Conservation (phyloP, 2,329 filamentous ascomycete species). For the Aspergillus oerlinghausenensis region DNA sequence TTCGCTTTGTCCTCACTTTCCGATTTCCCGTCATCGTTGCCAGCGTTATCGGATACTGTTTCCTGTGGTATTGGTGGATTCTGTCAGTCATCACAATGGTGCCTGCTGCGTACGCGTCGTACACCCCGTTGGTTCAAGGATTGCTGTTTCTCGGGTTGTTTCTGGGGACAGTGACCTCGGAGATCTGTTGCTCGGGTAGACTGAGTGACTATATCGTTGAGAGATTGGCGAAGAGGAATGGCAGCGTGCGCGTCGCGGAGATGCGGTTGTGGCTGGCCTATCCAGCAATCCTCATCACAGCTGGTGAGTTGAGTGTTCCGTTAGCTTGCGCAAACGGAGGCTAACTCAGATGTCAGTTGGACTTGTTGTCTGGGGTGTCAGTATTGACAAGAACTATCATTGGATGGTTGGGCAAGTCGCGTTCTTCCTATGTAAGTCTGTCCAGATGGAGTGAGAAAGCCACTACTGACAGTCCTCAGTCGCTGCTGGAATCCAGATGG, state of each 20-base stretch:
- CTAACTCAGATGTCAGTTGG: slow-evolving; percentile 32
- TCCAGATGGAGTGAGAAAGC: not conserved
- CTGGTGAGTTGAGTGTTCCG: slow-evolving; percentile 23
- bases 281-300: slow-evolving; percentile 47
- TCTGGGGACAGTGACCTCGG: slow-evolving; percentile 49
- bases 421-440: slow-evolving; percentile 50
- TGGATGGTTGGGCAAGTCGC: slow-evolving; percentile 56
- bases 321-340: not conserved
- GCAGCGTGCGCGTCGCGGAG: slow-evolving; percentile 45
- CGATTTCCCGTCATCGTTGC: slow-evolving; percentile 45
- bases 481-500: slow-evolving; percentile 53
- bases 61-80: slow-evolving; percentile 56
- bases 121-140: slow-evolving; percentile 48
- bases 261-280: slow-evolving; percentile 55
- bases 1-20: slow-evolving; percentile 47
- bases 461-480: slow-evolving; percentile 29
- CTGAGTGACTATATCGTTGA: slow-evolving; percentile 51
- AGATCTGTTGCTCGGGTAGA: slow-evolving; percentile 50
- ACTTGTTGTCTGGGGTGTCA: slow-evolving; percentile 52
- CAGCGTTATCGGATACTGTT: slow-evolving; percentile 48
- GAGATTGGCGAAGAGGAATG: slow-evolving; percentile 43
- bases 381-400: slow-evolving; percentile 50
- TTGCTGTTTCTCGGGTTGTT: slow-evolving; percentile 52
- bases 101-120: slow-evolving; percentile 49
- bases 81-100: slow-evolving; percentile 51